phyloP scores from a whole-genome alignment of 148 eudicot genomes.

The Limonium bicolor region DNA sequence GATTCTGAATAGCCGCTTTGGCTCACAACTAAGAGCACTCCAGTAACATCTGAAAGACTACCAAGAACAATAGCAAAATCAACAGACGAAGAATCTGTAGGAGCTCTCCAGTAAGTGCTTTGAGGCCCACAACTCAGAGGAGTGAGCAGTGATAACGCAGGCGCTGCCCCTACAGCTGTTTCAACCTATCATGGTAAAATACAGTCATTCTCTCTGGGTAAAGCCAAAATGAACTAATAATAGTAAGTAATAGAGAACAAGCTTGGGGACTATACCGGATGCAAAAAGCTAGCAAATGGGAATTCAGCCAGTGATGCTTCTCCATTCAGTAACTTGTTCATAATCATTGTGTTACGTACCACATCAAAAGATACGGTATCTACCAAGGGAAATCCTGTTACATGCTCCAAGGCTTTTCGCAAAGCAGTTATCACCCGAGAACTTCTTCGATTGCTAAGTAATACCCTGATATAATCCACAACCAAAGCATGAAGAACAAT shows the following conservation, averaged over 20 bases:
- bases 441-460: constrained; percentile 56
- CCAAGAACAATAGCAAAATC: constrained; percentile 72
- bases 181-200: constrained; percentile 49
- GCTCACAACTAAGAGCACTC: constrained; percentile 65
- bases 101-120: constrained; percentile 84
- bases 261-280: constrained; percentile 33
- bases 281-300: constrained; percentile 73
- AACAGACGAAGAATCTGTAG: constrained; percentile 43
- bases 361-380: constrained; percentile 21
- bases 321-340: constrained; percentile 42
- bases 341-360: constrained; percentile 12
- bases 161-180: constrained; percentile 81
- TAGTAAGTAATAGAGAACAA: constrained; percentile 3
- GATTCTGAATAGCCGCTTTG: constrained; percentile 83
- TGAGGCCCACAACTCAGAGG: constrained; percentile 59
- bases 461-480: constrained; percentile 72
- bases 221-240: constrained; percentile 5
- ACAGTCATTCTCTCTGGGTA: too few species aligned
- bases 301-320: constrained; percentile 91
- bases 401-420: constrained; percentile 44
- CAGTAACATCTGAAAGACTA: constrained; percentile 70
- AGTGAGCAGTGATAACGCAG: constrained; percentile 64
- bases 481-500: constrained; percentile 67
- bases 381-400: constrained; percentile 41
- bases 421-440: constrained; percentile 48